phyloP scores from a whole-genome alignment of 805 yeast species.

The Ogataea nitratoaversa region DNA sequence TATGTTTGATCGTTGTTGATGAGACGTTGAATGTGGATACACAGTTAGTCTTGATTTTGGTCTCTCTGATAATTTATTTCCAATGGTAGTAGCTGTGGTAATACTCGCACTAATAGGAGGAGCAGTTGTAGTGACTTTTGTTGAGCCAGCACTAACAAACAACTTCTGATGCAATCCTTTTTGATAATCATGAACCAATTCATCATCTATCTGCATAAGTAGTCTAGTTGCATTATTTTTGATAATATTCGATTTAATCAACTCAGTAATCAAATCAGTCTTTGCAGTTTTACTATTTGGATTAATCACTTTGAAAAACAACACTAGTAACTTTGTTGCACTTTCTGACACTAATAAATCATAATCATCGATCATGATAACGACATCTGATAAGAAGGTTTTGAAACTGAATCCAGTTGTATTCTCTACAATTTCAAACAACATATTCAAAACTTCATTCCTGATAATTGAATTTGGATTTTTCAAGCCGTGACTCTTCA shows the following conservation, averaged over 20 bases:
- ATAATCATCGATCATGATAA: conserved; percentile 18
- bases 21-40: conserved; percentile 3
- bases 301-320: conserved; percentile 34
- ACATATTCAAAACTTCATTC: conserved; percentile 41
- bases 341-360: conserved; percentile 13
- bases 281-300: conserved; percentile 36
- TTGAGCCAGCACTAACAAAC: conserved; percentile 29
- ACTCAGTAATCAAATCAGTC: conserved; percentile 40
- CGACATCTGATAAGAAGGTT: conserved; percentile 23
- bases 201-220: conserved; percentile 29
- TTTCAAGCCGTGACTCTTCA: conserved; percentile 42
- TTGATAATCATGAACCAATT: conserved; percentile 18
- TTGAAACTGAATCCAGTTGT: conserved; percentile 33
- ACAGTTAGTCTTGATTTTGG: conserved; percentile 12
- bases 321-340: conserved; percentile 28
- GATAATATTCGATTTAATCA: conserved; percentile 33
- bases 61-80: conserved; percentile 5
- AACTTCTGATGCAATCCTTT: conserved; percentile 9
- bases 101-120: no score
- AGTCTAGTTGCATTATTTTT: conserved; percentile 21
- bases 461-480: conserved; percentile 36
- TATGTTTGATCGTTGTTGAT: neutral
- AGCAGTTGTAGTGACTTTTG: conserved; percentile 21
- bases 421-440: conserved; percentile 38
- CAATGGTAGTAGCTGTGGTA: conserved; percentile 10